Conservation (phyloP, 2,329 filamentous ascomycete genomes). For the Pyrenophora tritici-repentis region DNA sequence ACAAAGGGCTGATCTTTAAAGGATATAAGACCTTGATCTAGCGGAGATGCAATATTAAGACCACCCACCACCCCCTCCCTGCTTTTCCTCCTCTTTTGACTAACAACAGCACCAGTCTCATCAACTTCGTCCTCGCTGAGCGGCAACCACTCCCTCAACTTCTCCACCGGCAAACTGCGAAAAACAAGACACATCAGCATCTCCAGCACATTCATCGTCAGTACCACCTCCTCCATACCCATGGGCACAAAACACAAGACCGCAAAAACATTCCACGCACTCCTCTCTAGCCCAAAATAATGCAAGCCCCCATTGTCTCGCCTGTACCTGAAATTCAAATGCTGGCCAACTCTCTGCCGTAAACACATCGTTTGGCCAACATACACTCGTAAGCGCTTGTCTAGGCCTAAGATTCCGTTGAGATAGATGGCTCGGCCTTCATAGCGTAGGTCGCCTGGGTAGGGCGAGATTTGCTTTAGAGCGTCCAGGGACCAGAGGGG, state of each 20-base stretch:
- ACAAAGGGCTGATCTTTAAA: slow-evolving; percentile 23
- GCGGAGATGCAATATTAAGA: slow-evolving; percentile 40
- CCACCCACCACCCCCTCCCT: slow-evolving; percentile 27
- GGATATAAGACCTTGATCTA: slow-evolving; percentile 32
- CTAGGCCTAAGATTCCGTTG: slow-evolving; percentile 30
- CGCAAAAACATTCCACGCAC: slow-evolving; percentile 36
- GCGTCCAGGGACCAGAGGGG: slow-evolving; percentile 29
- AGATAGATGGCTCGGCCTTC: slow-evolving; percentile 34
- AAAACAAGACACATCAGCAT: slow-evolving; percentile 46
- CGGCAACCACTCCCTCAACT: slow-evolving; percentile 32
- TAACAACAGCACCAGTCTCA: background rate
- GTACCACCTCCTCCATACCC: slow-evolving; percentile 32
- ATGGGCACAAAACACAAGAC: slow-evolving; percentile 28
- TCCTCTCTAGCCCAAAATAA: slow-evolving; percentile 41
- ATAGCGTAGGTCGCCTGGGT: slow-evolving; percentile 26
- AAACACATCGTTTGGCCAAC: slow-evolving; percentile 41
- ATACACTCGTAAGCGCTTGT: slow-evolving; percentile 35
- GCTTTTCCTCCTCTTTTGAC: slow-evolving; percentile 5
- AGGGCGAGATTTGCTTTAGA: slow-evolving; percentile 23
- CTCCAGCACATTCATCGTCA: slow-evolving; percentile 43
- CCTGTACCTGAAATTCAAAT: slow-evolving; percentile 43
- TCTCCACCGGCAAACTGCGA: slow-evolving; percentile 25
- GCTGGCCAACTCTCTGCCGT: slow-evolving; percentile 33
- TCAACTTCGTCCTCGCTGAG: background rate
- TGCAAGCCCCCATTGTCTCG: slow-evolving; percentile 43